Evolutionary conservation across 2,329 filamentous ascomycete genomes (phyloP), one percentile per base, ranked within the genome.

Genomic region (Fusarium zealandicum): DNA sequence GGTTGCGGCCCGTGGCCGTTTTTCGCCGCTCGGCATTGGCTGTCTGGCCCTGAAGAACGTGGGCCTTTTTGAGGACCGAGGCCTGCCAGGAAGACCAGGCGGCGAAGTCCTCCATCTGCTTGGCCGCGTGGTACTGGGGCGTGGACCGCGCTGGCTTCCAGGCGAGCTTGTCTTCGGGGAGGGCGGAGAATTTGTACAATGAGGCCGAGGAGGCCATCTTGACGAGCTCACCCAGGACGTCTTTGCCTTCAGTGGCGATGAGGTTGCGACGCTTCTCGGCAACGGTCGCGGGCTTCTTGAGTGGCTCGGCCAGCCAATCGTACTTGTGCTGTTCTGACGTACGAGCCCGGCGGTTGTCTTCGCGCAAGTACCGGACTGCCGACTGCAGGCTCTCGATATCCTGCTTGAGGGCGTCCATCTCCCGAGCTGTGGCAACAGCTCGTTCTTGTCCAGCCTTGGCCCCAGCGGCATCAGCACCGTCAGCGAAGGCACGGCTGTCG

Each of bases 391-490:
- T 80, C 49, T 79, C 80, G 65, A 92, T 86, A 54, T 93, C 87
- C 63, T 81, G 81, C 71, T 87, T 86, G 63, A 93, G 82, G 9
- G 79, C 78, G 61, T 92, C 88, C 75, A 92, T 87, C 72, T 93
- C 89, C 46, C 86, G 83, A 22, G 86, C 86, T 1, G 86, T 89
- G 5, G 87, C 85, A 39, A 89, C 87, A 22, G 88, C 86, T 20
- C 84, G 82, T 68, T 90, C 85, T 67, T 87, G 82, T 17, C 84
- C 83, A 10, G 82, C 80, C 72, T 83, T 84, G 54, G 79, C 76
- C 12, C 77, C 78, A 13, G 76, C 79, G 36, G 78, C 76, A 30
- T 78, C 78, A n/a, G 77, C 78, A 5, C 75, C 78, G 47, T 82
- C 80, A n/a, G 78, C 81, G 54, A 81, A 83, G 9, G 80, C 79